Evolutionary conservation across 257 asterid genomes (phyloP).

Genomic region (Solanum microdontum): DNA sequence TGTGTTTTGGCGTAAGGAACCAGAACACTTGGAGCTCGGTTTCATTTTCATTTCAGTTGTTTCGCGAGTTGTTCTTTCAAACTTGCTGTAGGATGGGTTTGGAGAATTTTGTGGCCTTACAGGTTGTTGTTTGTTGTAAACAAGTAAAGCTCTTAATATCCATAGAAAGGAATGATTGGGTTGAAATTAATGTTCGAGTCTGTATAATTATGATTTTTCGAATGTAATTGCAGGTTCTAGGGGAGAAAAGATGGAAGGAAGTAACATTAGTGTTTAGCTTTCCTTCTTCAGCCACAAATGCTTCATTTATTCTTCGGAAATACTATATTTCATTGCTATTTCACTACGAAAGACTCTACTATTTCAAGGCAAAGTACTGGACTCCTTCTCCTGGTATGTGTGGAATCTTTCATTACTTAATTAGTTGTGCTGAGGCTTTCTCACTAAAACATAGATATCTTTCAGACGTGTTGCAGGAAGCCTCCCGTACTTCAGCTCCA

Average conservation of each 20-base stretch:
- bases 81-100: not conserved
- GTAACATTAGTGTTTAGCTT: constrained; percentile 56
- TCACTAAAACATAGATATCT: not conserved
- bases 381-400: constrained; percentile 43
- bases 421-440: not conserved
- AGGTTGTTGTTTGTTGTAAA: not conserved
- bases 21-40: not conserved
- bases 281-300: constrained; percentile 85
- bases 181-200: not conserved
- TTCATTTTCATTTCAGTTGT: not conserved
- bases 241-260: constrained; percentile 76
- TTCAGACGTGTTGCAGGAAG: constrained; percentile 35
- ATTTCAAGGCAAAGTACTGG: constrained; percentile 57
- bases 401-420: not conserved
- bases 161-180: not conserved
- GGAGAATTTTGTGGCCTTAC: not conserved
- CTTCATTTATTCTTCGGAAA: constrained; percentile 79
- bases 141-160: not conserved
- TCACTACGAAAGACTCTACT: constrained; percentile 77
- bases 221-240: constrained; percentile 34
- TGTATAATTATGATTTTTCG: not conserved
- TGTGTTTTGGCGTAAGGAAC: not conserved
- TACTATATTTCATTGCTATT: constrained; percentile 57
- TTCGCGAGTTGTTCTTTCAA: not conserved
- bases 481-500: constrained; percentile 13